Evolutionary conservation across 768 basidiomycete genomes (phyloP), one percentile per base, ranked within the genome.

Genomic region (Leccinellum rugosiceps): DNA sequence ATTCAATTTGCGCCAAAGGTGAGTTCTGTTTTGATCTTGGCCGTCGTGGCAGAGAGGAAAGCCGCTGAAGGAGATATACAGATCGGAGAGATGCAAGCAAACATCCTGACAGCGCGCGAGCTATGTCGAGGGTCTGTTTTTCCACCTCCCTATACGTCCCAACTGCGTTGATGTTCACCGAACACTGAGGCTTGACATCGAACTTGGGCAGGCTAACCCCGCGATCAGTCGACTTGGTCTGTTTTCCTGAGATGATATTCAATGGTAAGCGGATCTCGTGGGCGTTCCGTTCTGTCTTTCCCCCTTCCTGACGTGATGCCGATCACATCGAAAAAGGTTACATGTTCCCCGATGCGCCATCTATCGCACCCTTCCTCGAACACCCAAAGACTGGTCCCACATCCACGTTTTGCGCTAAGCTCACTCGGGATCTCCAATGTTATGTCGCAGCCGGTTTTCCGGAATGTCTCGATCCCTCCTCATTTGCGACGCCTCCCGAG

Each of bases 181-280:
- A 49, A 49, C 15, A 15, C 46, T 46, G 45, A 47, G 15, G 23
- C 14, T 45, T 15, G 23, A 26, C 25, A 47, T 45, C 21, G 13
- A 14, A 45, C 46, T 49, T 23, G 7, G 15, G n/a, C 32, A 94
- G 92, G 52, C 72, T 95, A n/a, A 64, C 77, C 38, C 88, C 90
- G 0, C 74, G 79, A 45, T 83, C 88, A 4, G 69, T 95, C 9
- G 94, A 97, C 68, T 78, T 96, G 26, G 73, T 96, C 9, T 94
- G 94, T 69, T 73, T 88, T 34, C 91, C 93, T 1, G 94, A 97
- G 74, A 94, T 95, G 91, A 81, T 83, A 19, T 86, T 95, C 64
- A 86, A 83, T 10, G 89, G 88, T 89, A 62, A 58, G 76, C 17
- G 2, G 6, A 49, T n/a, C 15, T 23, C 15, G 4, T 15, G 23